A percentile compares a stretch with the other conserved stretches of the same genome.
These are phyloP conservation scores for Aspergillus niger DNA, from an alignment of 2,329 filamentous ascomycete genomes.

Conservation along the genomic window DNA sequence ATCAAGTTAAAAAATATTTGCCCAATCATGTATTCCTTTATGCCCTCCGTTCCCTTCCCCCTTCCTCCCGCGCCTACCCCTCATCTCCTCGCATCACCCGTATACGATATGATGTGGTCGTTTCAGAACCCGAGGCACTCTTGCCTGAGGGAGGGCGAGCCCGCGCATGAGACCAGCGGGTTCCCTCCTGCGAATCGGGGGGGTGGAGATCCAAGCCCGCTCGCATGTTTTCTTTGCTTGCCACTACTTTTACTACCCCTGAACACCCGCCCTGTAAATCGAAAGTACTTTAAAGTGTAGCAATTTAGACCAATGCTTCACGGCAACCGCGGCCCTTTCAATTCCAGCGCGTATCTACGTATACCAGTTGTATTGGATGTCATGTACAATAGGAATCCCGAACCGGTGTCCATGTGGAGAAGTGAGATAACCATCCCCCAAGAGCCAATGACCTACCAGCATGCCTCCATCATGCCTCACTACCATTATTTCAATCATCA, in stretches of 20 bases:
- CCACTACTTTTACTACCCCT: neutral
- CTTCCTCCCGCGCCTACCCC: neutral
- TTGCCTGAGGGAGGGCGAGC: constrained; percentile 1
- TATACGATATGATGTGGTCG: constrained; percentile 11
- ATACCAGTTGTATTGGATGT: neutral
- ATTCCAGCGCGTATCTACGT: neutral
- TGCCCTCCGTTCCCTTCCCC: neutral
- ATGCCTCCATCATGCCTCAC: too few relatives aligned
- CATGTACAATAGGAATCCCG: too few relatives aligned
- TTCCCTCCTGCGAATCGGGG: neutral
- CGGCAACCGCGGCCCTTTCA: neutral
- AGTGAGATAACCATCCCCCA: too few relatives aligned
- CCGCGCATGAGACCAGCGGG: constrained; percentile 2
- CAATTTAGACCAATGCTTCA: constrained; percentile 3
- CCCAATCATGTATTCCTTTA: constrained; percentile 11
- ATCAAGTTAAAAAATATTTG: constrained; percentile 2
- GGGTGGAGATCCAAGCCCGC: neutral
- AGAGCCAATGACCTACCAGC: too few relatives aligned
- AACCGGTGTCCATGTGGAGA: too few relatives aligned
- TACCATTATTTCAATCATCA: too few relatives aligned
- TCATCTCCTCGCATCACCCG: constrained; percentile 6
- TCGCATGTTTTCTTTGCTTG: neutral
- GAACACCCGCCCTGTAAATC: constrained; percentile 1
- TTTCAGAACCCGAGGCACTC: constrained; percentile 8
- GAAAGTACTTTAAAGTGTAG: constrained; percentile 6